Evolutionary conservation across 495 filamentous ascomycete species (phyloP), one percentile per base, ranked within the genome.

Genomic region (Penicillium salamii): DNA sequence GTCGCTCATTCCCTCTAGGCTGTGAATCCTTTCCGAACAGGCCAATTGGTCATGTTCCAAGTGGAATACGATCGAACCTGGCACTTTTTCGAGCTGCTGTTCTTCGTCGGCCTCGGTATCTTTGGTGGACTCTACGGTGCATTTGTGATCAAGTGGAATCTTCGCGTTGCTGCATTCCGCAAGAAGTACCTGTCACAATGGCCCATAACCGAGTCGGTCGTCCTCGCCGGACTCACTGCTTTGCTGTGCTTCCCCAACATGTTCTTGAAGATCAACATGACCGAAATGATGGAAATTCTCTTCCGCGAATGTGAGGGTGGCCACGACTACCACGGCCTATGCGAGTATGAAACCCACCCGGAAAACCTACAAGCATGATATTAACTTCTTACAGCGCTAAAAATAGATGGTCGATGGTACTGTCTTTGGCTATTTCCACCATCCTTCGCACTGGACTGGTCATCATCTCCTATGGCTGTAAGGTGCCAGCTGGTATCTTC

Each of bases 21-120:
- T 29, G 95, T 98, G 88, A 98, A 98, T 59, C 93, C 93, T 26
- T 98, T 98, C 65, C 76, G 93, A 45, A 98, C 93, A 2, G 93
- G 93, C n/a, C 95, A 97, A 58, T 78, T 98, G 32, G 93, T 98
- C 79, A 98, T 98, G 93, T 98, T 98, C 70, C 90, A 96, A 62
- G 93, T 98, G 57, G 81, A 81, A 57, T 98, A 98, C 63, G 95
- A 98, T 68, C 87, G 95, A 15, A 85, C 84, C 3, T 98, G 93
- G 93, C 93, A 98, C 67, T 96, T 96, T 60, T 98, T 98, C 55
- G 93, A 98, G 66, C 75, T 95, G 1, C 71, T 96, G 13, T 97
- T 97, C 64, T 98, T 93, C 63, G 82, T 95, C 42, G 78, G 95
- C 36, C 78, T 98, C 37, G 93, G 93, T 17, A 77, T 96, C 15